A percentile compares a stretch with the other conserved stretches of the same genome.
phyloP scores from a whole-genome alignment of 73 alveolate genomes.

The Effrenium voratum region DNA sequence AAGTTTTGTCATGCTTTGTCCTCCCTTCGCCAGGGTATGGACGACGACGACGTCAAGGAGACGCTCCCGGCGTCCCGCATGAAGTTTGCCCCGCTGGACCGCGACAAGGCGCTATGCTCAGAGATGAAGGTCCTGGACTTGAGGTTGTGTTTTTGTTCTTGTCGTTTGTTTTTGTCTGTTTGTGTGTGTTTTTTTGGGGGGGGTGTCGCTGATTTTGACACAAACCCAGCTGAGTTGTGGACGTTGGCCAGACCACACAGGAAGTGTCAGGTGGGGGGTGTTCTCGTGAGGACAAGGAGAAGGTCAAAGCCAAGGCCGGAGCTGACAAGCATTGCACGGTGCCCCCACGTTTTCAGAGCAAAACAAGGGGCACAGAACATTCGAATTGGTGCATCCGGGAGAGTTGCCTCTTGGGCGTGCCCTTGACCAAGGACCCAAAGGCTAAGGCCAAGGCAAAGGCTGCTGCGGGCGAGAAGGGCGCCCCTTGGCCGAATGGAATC shows the following conservation, averaged over 20 bases:
- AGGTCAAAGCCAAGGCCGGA: neutral
- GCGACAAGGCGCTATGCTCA: conserved; percentile 37
- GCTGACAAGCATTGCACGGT: neutral
- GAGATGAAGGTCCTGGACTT: too few species aligned
- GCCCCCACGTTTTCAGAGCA: neutral
- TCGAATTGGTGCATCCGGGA: neutral
- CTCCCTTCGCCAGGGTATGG: conserved; percentile 8
- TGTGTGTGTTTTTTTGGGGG: too few species aligned
- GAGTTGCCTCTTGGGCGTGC: neutral
- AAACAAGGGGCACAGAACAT: neutral
- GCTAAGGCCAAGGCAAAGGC: conserved; percentile 57
- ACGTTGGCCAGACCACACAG: too few species aligned
- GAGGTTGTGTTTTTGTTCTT: too few species aligned
- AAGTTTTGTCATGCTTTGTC: neutral
- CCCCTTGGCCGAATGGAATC: conserved; percentile 19
- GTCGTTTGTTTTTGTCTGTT: too few species aligned
- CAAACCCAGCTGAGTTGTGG: too few species aligned
- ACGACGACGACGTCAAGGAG: conserved; percentile 19
- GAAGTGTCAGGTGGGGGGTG: too few species aligned
- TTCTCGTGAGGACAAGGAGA: too few species aligned
- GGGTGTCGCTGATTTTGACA: too few species aligned
- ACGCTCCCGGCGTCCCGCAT: conserved; percentile 71
- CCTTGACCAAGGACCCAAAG: conserved; percentile 24
- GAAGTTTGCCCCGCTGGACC: conserved; percentile 55
- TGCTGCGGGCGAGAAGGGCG: conserved; percentile 61